Evolutionary conservation across 257 asterid species (phyloP).

Genomic region (Capsicum rhomboideum): DNA sequence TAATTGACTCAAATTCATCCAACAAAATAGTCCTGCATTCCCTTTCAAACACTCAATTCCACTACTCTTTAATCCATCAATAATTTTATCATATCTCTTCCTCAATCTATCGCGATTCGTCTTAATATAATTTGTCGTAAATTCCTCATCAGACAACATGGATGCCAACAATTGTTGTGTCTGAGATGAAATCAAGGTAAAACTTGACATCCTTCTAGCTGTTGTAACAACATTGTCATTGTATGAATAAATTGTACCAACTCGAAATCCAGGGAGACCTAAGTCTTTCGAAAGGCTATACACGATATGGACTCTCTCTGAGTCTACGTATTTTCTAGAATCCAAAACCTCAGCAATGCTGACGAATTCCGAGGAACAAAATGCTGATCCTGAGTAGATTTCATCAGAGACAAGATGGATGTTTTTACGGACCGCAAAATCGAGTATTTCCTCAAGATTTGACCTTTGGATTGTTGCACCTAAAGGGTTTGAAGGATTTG

Average conservation of each 20-base stretch:
- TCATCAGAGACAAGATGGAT: conserved; percentile 46
- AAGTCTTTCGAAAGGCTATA: conserved; percentile 44
- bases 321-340: conserved; percentile 8
- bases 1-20: conserved; percentile 37
- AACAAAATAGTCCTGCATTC: conserved; percentile 43
- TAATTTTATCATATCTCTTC: conserved; percentile 16
- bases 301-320: conserved; percentile 37
- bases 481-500: conserved; percentile 45
- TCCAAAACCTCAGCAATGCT: conserved; percentile 37
- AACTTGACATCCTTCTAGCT: conserved; percentile 46
- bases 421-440: conserved; percentile 20
- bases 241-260: conserved; percentile 41
- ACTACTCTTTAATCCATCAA: conserved; percentile 19
- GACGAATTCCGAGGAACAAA: conserved; percentile 20
- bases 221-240: conserved; percentile 37
- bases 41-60: conserved; percentile 35
- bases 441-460: conserved; percentile 19
- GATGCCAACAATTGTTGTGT: conserved; percentile 35
- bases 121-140: conserved; percentile 19
- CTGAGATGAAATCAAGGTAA: conserved; percentile 39
- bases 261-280: conserved; percentile 45
- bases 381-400: conserved; percentile 43
- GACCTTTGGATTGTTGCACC: conserved; percentile 34
- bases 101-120: conserved; percentile 27
- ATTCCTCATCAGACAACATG: conserved; percentile 23